Conservation (phyloP, 495 filamentous ascomycete genomes). For the Daldinia loculata region DNA sequence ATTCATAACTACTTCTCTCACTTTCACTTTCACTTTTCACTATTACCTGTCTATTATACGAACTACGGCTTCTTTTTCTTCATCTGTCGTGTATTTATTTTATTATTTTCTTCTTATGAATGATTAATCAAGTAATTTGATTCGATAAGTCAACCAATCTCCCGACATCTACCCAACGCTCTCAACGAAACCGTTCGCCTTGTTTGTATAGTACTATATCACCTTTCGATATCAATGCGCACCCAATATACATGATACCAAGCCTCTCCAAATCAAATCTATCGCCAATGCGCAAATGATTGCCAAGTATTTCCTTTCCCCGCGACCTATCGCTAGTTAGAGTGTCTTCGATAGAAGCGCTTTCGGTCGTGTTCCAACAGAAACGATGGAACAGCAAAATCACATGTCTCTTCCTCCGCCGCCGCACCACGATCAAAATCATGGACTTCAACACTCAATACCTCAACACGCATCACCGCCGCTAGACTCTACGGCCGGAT, state of each 20-base stretch:
- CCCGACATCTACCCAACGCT: conserved; percentile 9
- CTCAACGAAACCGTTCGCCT: conserved; percentile 13
- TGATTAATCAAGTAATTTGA: conserved; percentile 36
- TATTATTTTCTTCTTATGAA: conserved; percentile 15
- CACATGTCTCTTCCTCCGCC: conserved; percentile 42
- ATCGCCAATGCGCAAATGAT: conserved; percentile 40
- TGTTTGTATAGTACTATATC: conserved; percentile 30
- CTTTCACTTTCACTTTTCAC: conserved; percentile 14
- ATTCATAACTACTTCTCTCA: conserved; percentile 3
- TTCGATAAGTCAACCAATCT: conserved; percentile 20
- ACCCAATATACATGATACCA: conserved; percentile 25
- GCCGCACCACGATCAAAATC: conserved; percentile 39
- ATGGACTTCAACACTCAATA: conserved; percentile 24
- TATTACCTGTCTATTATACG: conserved; percentile 19
- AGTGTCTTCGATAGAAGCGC: conserved; percentile 31
- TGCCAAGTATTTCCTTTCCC: not conserved
- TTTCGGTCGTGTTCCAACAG: conserved; percentile 8
- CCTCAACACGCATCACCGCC: conserved; percentile 35
- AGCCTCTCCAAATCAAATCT: not conserved
- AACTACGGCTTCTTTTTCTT: conserved; percentile 14
- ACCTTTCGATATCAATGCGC: conserved; percentile 27
- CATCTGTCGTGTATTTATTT: conserved; percentile 21
- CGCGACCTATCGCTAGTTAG: conserved; percentile 31
- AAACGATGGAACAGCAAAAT: conserved; percentile 43
- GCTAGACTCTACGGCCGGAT: conserved; percentile 21